phyloP scores from a whole-genome alignment of 2,329 filamentous ascomycete genomes.

The Neophaeococcomyces aloes region DNA sequence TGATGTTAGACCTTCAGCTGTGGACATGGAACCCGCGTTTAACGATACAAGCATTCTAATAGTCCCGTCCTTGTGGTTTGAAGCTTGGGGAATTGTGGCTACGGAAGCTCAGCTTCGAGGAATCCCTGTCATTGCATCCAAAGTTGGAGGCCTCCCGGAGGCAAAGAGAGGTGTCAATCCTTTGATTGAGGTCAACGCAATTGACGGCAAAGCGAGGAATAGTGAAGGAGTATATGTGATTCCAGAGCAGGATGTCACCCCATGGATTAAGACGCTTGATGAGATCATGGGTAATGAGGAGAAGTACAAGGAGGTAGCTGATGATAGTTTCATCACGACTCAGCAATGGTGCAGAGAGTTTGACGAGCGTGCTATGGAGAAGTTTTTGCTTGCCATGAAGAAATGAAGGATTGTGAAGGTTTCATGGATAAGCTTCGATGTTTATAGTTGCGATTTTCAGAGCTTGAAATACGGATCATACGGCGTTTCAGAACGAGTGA shows the following conservation, averaged over 20 bases:
- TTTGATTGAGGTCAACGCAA: constrained; percentile 8
- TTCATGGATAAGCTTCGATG: too few species aligned
- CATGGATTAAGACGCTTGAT: too few species aligned
- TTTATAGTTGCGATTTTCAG: too few species aligned
- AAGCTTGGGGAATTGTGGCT: constrained; percentile 18
- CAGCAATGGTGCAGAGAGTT: too few species aligned
- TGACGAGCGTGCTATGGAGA: too few species aligned
- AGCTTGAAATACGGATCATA: too few species aligned
- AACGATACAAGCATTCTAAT: constrained; percentile 15
- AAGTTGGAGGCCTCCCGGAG: constrained; percentile 16
- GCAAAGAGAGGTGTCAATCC: constrained; percentile 11
- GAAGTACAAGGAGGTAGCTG: too few species aligned
- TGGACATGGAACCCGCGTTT: constrained; percentile 15
- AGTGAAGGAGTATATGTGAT: constrained; percentile 7
- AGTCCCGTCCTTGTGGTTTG: constrained; percentile 18
- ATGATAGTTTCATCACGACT: too few species aligned
- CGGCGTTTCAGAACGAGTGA: too few species aligned
- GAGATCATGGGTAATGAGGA: too few species aligned
- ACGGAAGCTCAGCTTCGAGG: constrained; percentile 18
- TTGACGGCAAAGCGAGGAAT: constrained; percentile 5
- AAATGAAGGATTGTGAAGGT: too few species aligned
- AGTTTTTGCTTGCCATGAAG: too few species aligned
- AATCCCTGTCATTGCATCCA: constrained; percentile 18
- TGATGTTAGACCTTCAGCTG: constrained; percentile 2
- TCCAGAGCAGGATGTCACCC: constrained; percentile 9